These are phyloP conservation scores for Taxillus chinensis DNA, from an alignment of 164 flowering plant species.

Conservation along the genomic window DNA sequence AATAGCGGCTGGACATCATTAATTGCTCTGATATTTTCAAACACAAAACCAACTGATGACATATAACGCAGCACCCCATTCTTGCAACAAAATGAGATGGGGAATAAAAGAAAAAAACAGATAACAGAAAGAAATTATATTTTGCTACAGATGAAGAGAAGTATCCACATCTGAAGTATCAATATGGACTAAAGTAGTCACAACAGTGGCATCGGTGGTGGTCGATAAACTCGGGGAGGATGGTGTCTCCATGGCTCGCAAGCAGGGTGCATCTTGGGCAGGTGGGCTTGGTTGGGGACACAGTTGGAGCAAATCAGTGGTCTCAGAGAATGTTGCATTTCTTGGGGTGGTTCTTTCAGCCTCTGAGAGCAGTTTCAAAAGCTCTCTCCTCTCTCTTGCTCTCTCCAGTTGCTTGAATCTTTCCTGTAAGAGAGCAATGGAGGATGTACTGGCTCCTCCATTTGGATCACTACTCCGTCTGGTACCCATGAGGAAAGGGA, in stretches of 20 bases:
- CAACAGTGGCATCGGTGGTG: background rate
- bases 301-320: constrained; percentile 17
- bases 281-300: constrained; percentile 12
- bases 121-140: no score
- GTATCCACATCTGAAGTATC: constrained; percentile 32
- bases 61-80: background rate
- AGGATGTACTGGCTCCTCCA: constrained; percentile 12
- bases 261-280: constrained; percentile 15
- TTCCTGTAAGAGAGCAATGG: constrained; percentile 41
- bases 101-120: background rate
- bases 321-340: constrained; percentile 6
- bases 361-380: constrained; percentile 25
- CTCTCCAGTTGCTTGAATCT: constrained; percentile 30
- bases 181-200: constrained; percentile 8
- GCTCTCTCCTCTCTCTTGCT: constrained; percentile 41
- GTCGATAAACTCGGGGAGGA: constrained; percentile 3
- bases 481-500: constrained; percentile 19
- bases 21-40: no score
- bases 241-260: constrained; percentile 6
- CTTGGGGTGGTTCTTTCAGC: constrained; percentile 17
- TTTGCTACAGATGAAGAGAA: constrained; percentile 32
- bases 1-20: no score
- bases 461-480: constrained; percentile 14
- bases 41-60: no score
- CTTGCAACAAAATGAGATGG: background rate